These are phyloP conservation scores for Salix brachista DNA, from an alignment of 345 rosid species.

Conservation along the genomic window DNA sequence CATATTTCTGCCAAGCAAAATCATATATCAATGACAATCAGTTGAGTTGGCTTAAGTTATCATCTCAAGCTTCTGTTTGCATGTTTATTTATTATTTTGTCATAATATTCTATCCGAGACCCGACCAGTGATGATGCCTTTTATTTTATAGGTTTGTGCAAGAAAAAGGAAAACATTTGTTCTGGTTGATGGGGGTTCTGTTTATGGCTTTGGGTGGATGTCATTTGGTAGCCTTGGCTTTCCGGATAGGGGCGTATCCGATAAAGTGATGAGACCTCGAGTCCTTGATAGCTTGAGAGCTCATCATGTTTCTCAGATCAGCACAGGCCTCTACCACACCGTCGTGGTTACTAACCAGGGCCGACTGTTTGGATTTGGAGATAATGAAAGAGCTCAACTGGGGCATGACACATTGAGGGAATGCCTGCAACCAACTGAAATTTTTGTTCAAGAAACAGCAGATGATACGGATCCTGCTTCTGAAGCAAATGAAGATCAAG, in stretches of 20 bases:
- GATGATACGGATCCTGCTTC: conserved; percentile 19
- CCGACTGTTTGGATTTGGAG: conserved; percentile 80
- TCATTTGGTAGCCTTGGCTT: conserved; percentile 92
- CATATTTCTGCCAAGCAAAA: neutral
- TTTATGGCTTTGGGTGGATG: conserved; percentile 89
- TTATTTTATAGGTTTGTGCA: conserved; percentile 70
- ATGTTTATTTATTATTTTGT: neutral
- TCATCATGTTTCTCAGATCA: conserved; percentile 73
- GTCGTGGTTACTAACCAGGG: conserved; percentile 67
- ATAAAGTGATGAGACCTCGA: conserved; percentile 71
- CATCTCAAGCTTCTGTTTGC: neutral
- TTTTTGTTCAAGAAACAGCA: conserved; percentile 46
- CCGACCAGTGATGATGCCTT: neutral
- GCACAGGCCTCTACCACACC: conserved; percentile 89
- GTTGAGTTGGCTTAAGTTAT: neutral
- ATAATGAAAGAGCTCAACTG: conserved; percentile 86
- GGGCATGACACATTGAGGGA: conserved; percentile 73
- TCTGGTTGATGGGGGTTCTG: conserved; percentile 62
- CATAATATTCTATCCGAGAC: neutral
- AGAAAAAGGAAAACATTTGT: conserved; percentile 94
- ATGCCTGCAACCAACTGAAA: conserved; percentile 81
- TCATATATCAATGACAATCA: neutral
- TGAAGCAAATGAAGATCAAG: conserved; percentile 1
- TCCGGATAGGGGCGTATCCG: conserved; percentile 65
- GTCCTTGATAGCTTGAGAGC: conserved; percentile 62